Evolutionary conservation across 1,284 basidiomycete species (phyloP).

Genomic region (Ustilago cynodontis): DNA sequence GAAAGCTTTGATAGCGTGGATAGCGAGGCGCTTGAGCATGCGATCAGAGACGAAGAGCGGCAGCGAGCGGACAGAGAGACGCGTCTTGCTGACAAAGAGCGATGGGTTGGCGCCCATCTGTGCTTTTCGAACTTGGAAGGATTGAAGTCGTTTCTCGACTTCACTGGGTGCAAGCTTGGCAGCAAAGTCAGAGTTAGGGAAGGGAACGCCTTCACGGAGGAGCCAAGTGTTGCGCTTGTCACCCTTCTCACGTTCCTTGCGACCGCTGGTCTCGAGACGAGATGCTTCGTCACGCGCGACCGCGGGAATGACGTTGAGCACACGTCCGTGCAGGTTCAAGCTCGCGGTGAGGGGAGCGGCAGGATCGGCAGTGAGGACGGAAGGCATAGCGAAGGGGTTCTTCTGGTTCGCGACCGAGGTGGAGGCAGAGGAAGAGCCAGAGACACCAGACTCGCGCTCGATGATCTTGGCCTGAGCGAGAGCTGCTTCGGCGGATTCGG

Average conservation of each 20-base stretch:
- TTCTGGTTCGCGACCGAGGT: slow-evolving; percentile 30
- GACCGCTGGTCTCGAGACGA: slow-evolving; percentile 87
- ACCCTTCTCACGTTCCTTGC: slow-evolving; percentile 81
- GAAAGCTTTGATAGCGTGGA: slow-evolving; percentile 84
- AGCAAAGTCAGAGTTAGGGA: slow-evolving; percentile 60
- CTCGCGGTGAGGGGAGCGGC: slow-evolving; percentile 84
- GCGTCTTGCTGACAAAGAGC: slow-evolving; percentile 91
- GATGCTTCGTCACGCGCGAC: slow-evolving; percentile 89
- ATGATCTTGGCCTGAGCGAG: slow-evolving; percentile 78
- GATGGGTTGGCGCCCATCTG: slow-evolving; percentile 84
- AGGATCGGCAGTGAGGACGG: slow-evolving; percentile 83
- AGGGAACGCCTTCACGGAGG: slow-evolving; percentile 80
- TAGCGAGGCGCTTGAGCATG: slow-evolving; percentile 86
- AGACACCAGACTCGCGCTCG: slow-evolving; percentile 54
- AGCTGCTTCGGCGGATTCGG: slow-evolving; percentile 86
- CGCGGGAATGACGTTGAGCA: slow-evolving; percentile 88
- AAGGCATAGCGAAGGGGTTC: slow-evolving; percentile 66
- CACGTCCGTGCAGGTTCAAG: slow-evolving; percentile 90
- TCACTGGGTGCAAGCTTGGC: slow-evolving; percentile 51
- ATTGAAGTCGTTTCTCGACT: slow-evolving; percentile 59
- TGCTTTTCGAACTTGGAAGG: slow-evolving; percentile 61
- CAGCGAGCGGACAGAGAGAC: slow-evolving; percentile 91
- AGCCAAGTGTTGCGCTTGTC: slow-evolving; percentile 98
- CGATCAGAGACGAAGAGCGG: slow-evolving; percentile 90
- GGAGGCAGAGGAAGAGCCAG: slow-evolving; percentile 17